Conservation (phyloP, 768 basidiomycete species). For the Epithele typhae region DNA sequence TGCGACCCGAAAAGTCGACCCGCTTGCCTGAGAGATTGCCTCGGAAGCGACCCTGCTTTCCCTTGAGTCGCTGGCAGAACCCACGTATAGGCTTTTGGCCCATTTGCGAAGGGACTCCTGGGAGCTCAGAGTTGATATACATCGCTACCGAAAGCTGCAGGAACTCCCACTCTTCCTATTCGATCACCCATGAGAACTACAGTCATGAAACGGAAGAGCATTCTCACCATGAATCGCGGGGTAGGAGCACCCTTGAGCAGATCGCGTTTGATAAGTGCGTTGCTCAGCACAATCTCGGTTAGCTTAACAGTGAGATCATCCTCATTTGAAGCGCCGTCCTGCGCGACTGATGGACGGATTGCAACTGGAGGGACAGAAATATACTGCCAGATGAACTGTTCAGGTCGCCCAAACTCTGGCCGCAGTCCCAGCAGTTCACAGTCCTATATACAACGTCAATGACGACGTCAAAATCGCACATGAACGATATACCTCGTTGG, state of each 20-base stretch:
- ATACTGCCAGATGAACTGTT: constrained; percentile 99
- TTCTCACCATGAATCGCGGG: constrained; percentile 77
- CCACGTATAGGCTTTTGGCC: constrained; percentile 95
- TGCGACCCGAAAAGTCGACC: constrained; percentile 97
- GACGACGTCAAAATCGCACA: no score
- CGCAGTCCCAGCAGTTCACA: constrained; percentile 91
- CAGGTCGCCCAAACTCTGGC: constrained; percentile 86
- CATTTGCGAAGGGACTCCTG: constrained; percentile 83
- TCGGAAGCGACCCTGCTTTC: constrained; percentile 97
- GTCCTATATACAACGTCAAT: constrained; percentile 51
- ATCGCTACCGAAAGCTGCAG: constrained; percentile 92
- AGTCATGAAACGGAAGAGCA: constrained; percentile 2
- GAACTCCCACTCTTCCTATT: constrained; percentile 98
- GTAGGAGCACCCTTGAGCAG: constrained; percentile 85
- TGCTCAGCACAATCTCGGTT: constrained; percentile 93
- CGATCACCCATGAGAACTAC: constrained; percentile 1
- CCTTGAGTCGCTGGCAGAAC: constrained; percentile 96
- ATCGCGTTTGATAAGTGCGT: constrained; percentile 87
- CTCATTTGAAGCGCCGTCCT: constrained; percentile 97
- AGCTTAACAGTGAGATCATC: constrained; percentile 98
- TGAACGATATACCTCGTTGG: constrained; percentile 65
- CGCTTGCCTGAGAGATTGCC: constrained; percentile 98
- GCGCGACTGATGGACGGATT: constrained; percentile 94
- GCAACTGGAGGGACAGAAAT: constrained; percentile 97
- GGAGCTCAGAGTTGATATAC: constrained; percentile 97